Conservation (phyloP, 1,284 basidiomycete species). For the Leucoagaricus sp. region DNA sequence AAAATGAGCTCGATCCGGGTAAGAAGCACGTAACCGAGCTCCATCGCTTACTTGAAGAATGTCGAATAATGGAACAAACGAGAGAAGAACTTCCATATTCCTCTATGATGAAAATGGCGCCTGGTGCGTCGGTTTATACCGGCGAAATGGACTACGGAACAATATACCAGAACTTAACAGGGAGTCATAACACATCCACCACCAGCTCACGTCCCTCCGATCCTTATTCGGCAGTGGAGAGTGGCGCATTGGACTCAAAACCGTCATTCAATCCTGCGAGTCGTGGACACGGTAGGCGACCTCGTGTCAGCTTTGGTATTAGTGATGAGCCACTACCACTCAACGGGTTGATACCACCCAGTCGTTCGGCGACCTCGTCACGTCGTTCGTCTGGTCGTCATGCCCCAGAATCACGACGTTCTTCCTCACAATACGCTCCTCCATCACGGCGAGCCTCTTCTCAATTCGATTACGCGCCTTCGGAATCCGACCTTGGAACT, state of each 20-base stretch:
- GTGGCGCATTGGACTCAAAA: not conserved
- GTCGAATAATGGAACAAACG: conserved; percentile 30
- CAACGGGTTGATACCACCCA: not conserved
- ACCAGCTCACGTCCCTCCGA: not conserved
- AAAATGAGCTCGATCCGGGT: conserved; percentile 33
- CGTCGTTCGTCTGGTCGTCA: conserved; percentile 8
- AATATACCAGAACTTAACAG: conserved; percentile 7
- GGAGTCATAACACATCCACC: not conserved
- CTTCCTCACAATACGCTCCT: conserved; percentile 4
- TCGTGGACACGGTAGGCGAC: not conserved
- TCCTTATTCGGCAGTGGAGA: too few species aligned
- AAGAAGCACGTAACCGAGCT: conserved; percentile 35
- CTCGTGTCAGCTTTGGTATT: conserved; percentile 15
- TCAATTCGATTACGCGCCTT: conserved; percentile 6
- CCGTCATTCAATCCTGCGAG: not conserved
- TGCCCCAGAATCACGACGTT: not conserved
- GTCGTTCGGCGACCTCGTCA: not conserved
- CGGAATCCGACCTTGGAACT: conserved; percentile 13
- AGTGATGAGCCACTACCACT: conserved; percentile 7
- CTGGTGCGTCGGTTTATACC: conserved; percentile 3
- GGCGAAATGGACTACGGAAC: conserved; percentile 11
- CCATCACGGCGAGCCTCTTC: conserved; percentile 8
- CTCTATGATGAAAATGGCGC: conserved; percentile 6
- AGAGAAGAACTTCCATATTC: conserved; percentile 17
- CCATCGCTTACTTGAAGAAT: conserved; percentile 32